Percentiles rank a stretch among this genome's conserved stretches.
phyloP scores from a whole-genome alignment of 371 early-diverging fungal species.

The Mortierella sp. region DNA sequence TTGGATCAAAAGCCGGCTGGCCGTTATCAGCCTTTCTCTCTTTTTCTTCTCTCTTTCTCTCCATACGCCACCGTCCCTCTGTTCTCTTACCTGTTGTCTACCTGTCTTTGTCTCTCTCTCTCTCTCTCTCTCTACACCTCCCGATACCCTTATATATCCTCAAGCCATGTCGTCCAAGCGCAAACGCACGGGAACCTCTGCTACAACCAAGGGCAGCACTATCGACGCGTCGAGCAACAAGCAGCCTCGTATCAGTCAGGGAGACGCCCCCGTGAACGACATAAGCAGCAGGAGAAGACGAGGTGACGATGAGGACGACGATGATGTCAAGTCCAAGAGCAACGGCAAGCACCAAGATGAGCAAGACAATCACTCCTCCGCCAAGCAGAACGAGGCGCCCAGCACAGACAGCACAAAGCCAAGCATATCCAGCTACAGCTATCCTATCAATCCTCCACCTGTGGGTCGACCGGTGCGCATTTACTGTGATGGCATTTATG shows the following conservation, averaged over 20 bases:
- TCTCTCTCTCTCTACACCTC: neutral
- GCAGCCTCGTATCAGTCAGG: conserved; percentile 42
- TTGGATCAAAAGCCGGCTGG: too few species aligned
- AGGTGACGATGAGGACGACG: conserved; percentile 14
- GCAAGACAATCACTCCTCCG: neutral
- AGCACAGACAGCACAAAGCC: conserved; percentile 12
- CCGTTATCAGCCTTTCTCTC: neutral
- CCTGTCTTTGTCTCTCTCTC: neutral
- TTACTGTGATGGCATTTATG: conserved; percentile 95
- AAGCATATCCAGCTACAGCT: conserved; percentile 31
- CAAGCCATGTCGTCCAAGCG: conserved; percentile 33
- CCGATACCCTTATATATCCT: neutral
- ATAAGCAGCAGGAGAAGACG: conserved; percentile 10
- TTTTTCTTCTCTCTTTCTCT: neutral
- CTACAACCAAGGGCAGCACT: conserved; percentile 14
- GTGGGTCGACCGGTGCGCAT: conserved; percentile 82
- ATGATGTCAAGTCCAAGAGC: conserved; percentile 11
- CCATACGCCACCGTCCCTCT: neutral
- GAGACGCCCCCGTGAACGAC: conserved; percentile 16
- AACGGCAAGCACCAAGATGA: neutral
- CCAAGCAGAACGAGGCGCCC: conserved; percentile 4
- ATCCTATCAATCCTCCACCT: conserved; percentile 68
- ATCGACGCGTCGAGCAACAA: conserved; percentile 37
- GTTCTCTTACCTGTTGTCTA: neutral
- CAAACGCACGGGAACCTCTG: conserved; percentile 36